These are phyloP conservation scores for Carpinus fangiana DNA, from an alignment of 306 rosid species.

Conservation along the genomic window DNA sequence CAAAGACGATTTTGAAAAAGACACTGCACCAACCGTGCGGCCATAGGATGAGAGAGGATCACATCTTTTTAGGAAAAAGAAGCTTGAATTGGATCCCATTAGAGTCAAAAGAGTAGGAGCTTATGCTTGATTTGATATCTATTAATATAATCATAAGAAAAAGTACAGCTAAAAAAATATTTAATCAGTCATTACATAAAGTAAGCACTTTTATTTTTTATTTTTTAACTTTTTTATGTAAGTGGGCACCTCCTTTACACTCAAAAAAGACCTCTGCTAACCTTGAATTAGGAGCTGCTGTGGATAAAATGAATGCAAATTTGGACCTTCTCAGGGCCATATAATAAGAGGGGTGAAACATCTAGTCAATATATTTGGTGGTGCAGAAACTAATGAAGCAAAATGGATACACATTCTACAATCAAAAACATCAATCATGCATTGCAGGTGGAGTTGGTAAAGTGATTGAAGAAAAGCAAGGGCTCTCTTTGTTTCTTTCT, in stretches of 20 bases:
- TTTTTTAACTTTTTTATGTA: not conserved
- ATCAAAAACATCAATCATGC: constrained; percentile 29
- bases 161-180: not conserved
- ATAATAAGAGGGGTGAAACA: constrained; percentile 5
- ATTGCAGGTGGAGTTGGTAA: constrained; percentile 23
- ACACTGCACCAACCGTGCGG: constrained; percentile 38
- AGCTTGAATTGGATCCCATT: constrained; percentile 49
- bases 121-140: constrained; percentile 37
- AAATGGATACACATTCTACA: constrained; percentile 1
- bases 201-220: not conserved
- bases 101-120: constrained; percentile 29
- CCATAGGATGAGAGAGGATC: constrained; percentile 30
- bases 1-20: constrained; percentile 20
- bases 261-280: constrained; percentile 1
- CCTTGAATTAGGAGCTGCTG: not conserved
- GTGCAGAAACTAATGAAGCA: constrained; percentile 15
- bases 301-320: not conserved
- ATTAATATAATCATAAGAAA: constrained; percentile 17
- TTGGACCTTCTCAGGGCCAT: not conserved
- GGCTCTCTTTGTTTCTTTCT: constrained; percentile 4
- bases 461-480: constrained; percentile 23
- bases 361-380: constrained; percentile 11
- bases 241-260: not conserved
- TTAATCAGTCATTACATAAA: not conserved
- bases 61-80: constrained; percentile 40